phyloP scores from a whole-genome alignment of 495 filamentous ascomycete genomes.

The Penicillium egyptiacum region DNA sequence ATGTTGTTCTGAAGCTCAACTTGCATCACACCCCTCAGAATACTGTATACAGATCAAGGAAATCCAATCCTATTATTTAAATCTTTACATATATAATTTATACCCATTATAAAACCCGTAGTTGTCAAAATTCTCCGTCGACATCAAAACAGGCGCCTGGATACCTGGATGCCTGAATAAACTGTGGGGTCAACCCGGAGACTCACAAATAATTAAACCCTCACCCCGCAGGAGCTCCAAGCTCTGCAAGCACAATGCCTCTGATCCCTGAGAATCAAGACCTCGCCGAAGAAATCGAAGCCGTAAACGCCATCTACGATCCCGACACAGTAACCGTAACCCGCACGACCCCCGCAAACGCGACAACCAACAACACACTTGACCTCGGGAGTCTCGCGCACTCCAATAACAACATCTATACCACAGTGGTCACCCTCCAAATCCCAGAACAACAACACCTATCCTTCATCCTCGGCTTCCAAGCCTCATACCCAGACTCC shows the following conservation, averaged over 20 bases:
- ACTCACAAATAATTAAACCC: slow-evolving; percentile 14
- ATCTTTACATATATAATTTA: too few relatives aligned
- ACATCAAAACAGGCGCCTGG: background rate
- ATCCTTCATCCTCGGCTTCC: slow-evolving; percentile 66
- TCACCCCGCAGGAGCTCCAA: slow-evolving; percentile 8
- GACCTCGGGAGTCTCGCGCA: slow-evolving; percentile 31
- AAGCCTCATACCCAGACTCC: slow-evolving; percentile 66
- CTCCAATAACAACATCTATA: slow-evolving; percentile 24
- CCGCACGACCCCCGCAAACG: slow-evolving; percentile 38
- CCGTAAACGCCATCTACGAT: slow-evolving; percentile 92
- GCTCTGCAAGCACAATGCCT: slow-evolving; percentile 22
- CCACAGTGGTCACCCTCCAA: slow-evolving; percentile 39
- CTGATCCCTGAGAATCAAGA: slow-evolving; percentile 52
- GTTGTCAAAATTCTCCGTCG: too few relatives aligned
- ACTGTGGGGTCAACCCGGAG: slow-evolving; percentile 10
- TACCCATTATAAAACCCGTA: too few relatives aligned
- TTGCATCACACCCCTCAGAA: too few relatives aligned
- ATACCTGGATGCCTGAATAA: slow-evolving; percentile 11
- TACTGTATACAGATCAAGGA: too few relatives aligned
- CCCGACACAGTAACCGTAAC: slow-evolving; percentile 56
- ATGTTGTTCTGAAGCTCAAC: too few relatives aligned
- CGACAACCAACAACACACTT: slow-evolving; percentile 43
- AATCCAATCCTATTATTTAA: too few relatives aligned
- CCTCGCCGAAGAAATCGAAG: slow-evolving; percentile 78
- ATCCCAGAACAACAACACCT: slow-evolving; percentile 45